Percentiles rank a stretch among this genome's conserved stretches.
phyloP scores from a whole-genome alignment of 1,139 yeast species.

The Saccharomyces hybrid region DNA sequence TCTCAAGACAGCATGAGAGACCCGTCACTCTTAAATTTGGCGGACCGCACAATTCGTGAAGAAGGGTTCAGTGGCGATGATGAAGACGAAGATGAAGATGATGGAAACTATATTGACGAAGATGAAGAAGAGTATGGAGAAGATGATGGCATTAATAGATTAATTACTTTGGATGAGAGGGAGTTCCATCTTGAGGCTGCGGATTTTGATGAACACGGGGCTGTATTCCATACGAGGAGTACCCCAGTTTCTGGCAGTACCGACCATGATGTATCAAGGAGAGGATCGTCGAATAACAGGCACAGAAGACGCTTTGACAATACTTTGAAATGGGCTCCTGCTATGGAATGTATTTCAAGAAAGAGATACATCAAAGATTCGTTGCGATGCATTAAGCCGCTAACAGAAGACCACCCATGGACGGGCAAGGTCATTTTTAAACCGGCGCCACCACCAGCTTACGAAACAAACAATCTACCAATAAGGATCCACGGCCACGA shows the following conservation, averaged over 20 bases:
- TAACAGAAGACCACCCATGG: conserved; percentile 50
- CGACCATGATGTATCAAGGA: no score
- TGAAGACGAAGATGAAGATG: conserved; percentile 3
- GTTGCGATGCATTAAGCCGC: conserved; percentile 50
- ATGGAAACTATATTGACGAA: not conserved
- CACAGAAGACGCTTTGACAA: not conserved
- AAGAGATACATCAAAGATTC: conserved; percentile 46
- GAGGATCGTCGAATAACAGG: no score
- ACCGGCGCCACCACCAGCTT: conserved; percentile 34
- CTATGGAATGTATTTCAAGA: conserved; percentile 35
- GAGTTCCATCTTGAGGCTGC: not conserved
- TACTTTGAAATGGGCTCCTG: conserved; percentile 44
- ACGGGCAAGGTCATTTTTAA: conserved; percentile 42
- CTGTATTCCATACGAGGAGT: not conserved
- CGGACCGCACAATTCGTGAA: conserved; percentile 2
- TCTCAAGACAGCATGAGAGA: conserved; percentile 9
- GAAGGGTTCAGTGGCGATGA: conserved; percentile 4
- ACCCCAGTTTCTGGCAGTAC: no score
- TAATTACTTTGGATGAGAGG: not conserved
- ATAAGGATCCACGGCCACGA: conserved; percentile 8
- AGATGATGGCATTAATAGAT: not conserved
- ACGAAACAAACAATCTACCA: conserved; percentile 26
- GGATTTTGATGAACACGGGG: not conserved
- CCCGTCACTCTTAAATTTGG: conserved; percentile 1
- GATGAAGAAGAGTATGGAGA: not conserved